phyloP scores from a whole-genome alignment of 495 filamentous ascomycete species.

The Aspergillus saccharolyticus region DNA sequence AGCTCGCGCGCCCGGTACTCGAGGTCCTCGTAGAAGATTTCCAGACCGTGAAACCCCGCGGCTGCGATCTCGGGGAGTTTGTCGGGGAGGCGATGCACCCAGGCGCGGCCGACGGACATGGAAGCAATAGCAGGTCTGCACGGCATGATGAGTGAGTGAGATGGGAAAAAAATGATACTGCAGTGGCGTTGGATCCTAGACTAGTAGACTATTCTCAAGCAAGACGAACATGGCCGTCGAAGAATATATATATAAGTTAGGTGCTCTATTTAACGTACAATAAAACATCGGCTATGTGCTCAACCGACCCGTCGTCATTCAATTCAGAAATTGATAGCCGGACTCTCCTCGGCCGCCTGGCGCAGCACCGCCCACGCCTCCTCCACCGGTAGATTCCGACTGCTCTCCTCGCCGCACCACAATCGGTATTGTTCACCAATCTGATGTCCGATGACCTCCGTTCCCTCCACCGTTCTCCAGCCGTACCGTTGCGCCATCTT shows the following conservation, averaged over 20 bases:
- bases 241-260: not conserved
- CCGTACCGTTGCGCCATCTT: conserved; percentile 44
- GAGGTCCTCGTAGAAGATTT: conserved; percentile 72
- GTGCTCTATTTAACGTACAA: too few species aligned
- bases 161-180: not conserved
- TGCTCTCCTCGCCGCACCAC: conserved; percentile 47
- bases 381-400: conserved; percentile 43
- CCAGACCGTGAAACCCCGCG: conserved; percentile 60
- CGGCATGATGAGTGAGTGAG: not conserved
- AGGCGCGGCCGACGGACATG: conserved; percentile 61
- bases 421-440: conserved; percentile 60
- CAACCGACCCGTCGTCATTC: not conserved
- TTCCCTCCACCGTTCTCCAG: conserved; percentile 59
- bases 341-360: conserved; percentile 26
- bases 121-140: conserved; percentile 44
- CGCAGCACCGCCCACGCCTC: conserved; percentile 45
- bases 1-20: conserved; percentile 40
- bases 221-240: too few species aligned
- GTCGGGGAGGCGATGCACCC: conserved; percentile 51
- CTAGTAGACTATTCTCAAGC: too few species aligned
- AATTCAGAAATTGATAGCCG: conserved; percentile 23
- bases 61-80: conserved; percentile 58
- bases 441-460: conserved; percentile 64
- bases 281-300: not conserved
- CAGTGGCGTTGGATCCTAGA: not conserved